A percentile compares a stretch with the other conserved stretches of the same genome.
These are phyloP conservation scores for Trametes sp. DNA, from an alignment of 1,284 basidiomycete genomes.

Conservation along the genomic window DNA sequence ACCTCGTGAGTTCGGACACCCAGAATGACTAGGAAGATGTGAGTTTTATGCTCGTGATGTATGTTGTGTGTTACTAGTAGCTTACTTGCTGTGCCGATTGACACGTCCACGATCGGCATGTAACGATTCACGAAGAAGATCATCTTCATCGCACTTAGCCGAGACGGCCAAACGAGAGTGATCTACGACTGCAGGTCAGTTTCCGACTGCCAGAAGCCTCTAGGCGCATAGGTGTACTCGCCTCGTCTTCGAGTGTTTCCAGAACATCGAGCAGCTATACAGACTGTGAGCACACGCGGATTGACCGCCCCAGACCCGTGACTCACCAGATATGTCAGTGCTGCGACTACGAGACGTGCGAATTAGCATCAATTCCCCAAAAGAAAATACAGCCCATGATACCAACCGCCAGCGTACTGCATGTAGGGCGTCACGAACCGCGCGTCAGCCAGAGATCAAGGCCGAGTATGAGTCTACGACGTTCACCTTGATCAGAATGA, in stretches of 20 bases:
- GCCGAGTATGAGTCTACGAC: background rate
- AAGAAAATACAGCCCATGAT: background rate
- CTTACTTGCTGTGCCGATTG: background rate
- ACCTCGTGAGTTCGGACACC: constrained; percentile 1
- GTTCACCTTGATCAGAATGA: constrained; percentile 7
- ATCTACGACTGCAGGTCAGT: background rate
- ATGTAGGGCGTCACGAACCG: too few relatives aligned
- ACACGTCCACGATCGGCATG: constrained; percentile 8
- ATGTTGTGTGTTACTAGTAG: background rate
- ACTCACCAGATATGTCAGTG: constrained; percentile 7
- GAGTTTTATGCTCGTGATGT: background rate
- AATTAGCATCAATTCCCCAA: too few relatives aligned
- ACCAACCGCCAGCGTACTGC: constrained; percentile 6
- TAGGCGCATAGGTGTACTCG: too few relatives aligned
- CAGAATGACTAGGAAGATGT: background rate
- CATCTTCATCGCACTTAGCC: constrained; percentile 8
- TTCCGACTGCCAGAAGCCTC: too few relatives aligned
- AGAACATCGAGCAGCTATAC: background rate
- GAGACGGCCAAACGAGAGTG: constrained; percentile 2
- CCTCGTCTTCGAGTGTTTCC: constrained; percentile 8
- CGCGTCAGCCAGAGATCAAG: background rate
- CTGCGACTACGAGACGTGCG: too few relatives aligned
- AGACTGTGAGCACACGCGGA: background rate
- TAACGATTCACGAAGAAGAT: constrained; percentile 11
- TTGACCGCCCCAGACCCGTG: background rate